Evolutionary conservation across 2,329 filamentous ascomycete genomes (phyloP), one percentile per base, ranked within the genome.

Genomic region (Pestalotiopsis fici): DNA sequence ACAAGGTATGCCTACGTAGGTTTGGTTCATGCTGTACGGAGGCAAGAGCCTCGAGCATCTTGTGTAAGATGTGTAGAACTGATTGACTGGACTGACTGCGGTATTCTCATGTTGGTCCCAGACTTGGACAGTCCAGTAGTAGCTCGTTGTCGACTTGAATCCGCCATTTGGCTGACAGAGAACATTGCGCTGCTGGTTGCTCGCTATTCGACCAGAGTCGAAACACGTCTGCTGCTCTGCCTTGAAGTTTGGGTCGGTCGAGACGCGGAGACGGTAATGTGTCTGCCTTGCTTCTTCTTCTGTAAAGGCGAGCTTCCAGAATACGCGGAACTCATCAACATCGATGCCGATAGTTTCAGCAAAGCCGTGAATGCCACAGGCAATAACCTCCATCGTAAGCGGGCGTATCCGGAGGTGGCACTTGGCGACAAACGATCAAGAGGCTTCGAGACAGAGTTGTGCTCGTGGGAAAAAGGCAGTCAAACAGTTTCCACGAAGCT

Each of bases 1-100:
- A 2, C 31, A 1, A n/a, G 3, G 21, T 28, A n/a, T 4, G 60
- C 69, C 11, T 66, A 75, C 74, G 68, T 82, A 81, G 21, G 76
- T 80, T 64, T 81, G 79, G 63, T 81, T 81, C 78, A 82, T 81
- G 69, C 79, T 81, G 61, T 79, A 81, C 1, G 79, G 79, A 9
- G 79, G 80, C 18, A 81, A 66, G 18, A 80, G 69, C 59, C 72
- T 75, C 7, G 74, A 76, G 1, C 66, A 75, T 59, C 77, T 72
- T 12, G 79, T 78, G 47, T 81, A 81, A 3, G 79, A 77, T 1
- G 79, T 80, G 69, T 80, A 82, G 66, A 81, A 80, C 59, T 78
- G 75, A 35, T 80, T 78, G 18, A 72, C 27, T 0, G 68, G 55
- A 59, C 77, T 77, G 6, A 67, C 70, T 1, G 70, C 70, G n/a